Conservation (phyloP, 306 rosid species). For the Vigna mungo region DNA sequence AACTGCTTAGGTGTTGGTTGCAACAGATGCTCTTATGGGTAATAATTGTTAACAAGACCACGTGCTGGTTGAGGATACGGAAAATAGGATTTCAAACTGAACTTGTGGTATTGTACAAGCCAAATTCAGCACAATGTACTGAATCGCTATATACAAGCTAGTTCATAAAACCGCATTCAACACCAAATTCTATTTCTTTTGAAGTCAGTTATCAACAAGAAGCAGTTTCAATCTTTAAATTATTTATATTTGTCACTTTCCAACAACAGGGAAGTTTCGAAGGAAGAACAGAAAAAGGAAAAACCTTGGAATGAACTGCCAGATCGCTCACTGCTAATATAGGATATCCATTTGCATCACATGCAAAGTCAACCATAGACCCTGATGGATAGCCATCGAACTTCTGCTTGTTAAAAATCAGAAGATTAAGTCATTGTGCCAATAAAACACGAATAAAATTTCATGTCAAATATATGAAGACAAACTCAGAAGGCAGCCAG, state of each 20-base stretch:
- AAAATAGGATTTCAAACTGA: constrained; percentile 26
- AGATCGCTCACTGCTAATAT: constrained; percentile 89
- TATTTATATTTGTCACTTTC: constrained; percentile 12
- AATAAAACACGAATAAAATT: constrained; percentile 26
- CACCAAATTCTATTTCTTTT: constrained; percentile 9
- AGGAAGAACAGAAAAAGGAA: not conserved
- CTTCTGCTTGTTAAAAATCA: constrained; percentile 59
- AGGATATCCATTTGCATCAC: constrained; percentile 84
- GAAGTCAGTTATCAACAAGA: constrained; percentile 31
- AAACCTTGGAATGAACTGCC: constrained; percentile 84
- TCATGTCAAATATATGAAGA: constrained; percentile 27
- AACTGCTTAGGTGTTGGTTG: not conserved
- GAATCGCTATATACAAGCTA: constrained; percentile 24
- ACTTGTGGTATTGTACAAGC: constrained; percentile 6
- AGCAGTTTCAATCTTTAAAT: constrained; percentile 13
- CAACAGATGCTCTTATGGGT: constrained; percentile 16
- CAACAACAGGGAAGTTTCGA: not conserved
- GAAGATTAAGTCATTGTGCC: constrained; percentile 16
- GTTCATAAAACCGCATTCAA: constrained; percentile 28
- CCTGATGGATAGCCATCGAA: constrained; percentile 89
- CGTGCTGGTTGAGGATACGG: constrained; percentile 23
- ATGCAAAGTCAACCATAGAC: constrained; percentile 89
- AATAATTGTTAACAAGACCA: constrained; percentile 25
- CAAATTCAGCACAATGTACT: constrained; percentile 11
- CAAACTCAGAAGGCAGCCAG: not conserved